phyloP scores from a whole-genome alignment of 163 green algal species.

The Coccomyxa subellipsoidea region DNA sequence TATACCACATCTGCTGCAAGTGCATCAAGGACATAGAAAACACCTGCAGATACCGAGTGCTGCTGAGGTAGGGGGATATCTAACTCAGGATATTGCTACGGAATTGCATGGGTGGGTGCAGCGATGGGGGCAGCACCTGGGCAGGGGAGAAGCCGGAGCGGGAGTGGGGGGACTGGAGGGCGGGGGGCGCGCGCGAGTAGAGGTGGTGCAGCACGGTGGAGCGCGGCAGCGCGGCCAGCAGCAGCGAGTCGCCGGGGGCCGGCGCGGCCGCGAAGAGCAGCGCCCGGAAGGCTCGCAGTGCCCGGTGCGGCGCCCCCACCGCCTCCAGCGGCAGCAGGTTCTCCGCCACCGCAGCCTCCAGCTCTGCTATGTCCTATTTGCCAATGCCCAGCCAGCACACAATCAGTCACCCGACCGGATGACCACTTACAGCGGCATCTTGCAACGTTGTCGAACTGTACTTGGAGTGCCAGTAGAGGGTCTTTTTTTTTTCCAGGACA shows the following conservation, averaged over 20 bases:
- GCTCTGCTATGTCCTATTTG: constrained; percentile 82
- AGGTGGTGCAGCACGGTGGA: constrained; percentile 79
- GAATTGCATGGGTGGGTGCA: neutral
- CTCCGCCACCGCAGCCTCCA: constrained; percentile 74
- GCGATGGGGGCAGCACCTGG: constrained; percentile 37
- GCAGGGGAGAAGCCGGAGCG: constrained; percentile 57
- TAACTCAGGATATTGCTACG: too few species aligned
- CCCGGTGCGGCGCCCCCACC: constrained; percentile 55
- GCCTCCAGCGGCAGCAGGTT: constrained; percentile 69
- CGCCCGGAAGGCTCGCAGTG: constrained; percentile 68
- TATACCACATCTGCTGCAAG: neutral
- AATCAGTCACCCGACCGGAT: too few species aligned
- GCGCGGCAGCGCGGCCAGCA: constrained; percentile 69
- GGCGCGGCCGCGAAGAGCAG: constrained; percentile 67
- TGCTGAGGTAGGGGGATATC: too few species aligned
- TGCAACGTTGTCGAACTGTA: too few species aligned
- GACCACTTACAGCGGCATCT: too few species aligned
- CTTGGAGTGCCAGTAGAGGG: too few species aligned
- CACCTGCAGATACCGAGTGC: too few species aligned
- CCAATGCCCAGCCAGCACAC: constrained; percentile 5
- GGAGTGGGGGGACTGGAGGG: constrained; percentile 69
- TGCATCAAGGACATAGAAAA: too few species aligned
- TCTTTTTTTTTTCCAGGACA: too few species aligned
- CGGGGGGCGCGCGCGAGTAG: constrained; percentile 64
- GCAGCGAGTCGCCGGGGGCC: constrained; percentile 31